Evolutionary conservation across 257 asterid species (phyloP), one percentile per base, ranked within the genome.

Genomic region (Forsythia viridissima): DNA sequence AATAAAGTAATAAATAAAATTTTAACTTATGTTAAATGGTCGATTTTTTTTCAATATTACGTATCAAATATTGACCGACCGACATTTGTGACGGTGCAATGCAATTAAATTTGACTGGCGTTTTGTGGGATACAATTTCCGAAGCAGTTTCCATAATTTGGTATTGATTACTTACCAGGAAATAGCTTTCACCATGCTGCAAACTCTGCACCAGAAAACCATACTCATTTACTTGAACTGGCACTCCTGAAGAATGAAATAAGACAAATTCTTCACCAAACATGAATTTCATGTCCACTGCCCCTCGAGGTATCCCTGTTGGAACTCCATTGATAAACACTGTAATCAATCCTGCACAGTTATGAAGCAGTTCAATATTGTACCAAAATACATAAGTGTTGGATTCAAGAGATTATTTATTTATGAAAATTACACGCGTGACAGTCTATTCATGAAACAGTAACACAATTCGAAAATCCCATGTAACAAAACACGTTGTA

Each of bases 111-210:
- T 6, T 55, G 24, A 55, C 24, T 55, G 5, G 63, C 4, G 65
- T 55, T 55, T 4, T 55, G 5, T 6, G 10, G 30, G 30, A 55
- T 55, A 55, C 65, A 55, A 55, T 18, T 55, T 18, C 24, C 65
- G 16, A 55, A 18, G 10, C 21, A 55, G 65, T 55, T 52, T 55
- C 65, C 30, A 2, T 8, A 52, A 70, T 55, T 8, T 55, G 65
- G 65, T 18, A 61, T n/a, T 37, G 30, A 55, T 5, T 55, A 8
- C 8, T 84, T 84, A 92, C 97, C 97, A 91, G 91, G 81, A 88
- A 91, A 81, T 92, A 92, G 89, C 92, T 90, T 84, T 92, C 92
- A 6, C 96, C 95, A 61, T 88, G 96, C 83, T 86, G 89, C 88
- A 92, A 84, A 71, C 86, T 81, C 78, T 89, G 91, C 72, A 84